phyloP scores from a whole-genome alignment of 1,139 yeast genomes.

The Entelexis sorbosivorans region DNA sequence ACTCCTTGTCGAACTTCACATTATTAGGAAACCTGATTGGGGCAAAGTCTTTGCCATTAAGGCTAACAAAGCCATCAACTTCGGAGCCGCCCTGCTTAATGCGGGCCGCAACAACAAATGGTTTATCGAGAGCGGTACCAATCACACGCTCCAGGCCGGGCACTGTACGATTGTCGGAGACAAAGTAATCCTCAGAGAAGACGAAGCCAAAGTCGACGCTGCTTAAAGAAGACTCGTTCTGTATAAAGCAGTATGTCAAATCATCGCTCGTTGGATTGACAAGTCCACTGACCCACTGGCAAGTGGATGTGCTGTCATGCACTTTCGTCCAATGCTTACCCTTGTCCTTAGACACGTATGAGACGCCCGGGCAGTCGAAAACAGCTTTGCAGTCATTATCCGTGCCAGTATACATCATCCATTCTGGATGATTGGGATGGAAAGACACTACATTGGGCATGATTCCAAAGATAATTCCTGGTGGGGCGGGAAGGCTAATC shows the following conservation, averaged over 20 bases:
- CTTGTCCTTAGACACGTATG: constrained; percentile 48
- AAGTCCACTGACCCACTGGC: constrained; percentile 54
- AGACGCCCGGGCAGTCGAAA: constrained; percentile 43
- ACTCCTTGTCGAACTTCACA: constrained; percentile 49
- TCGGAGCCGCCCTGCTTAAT: constrained; percentile 31
- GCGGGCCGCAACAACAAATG: constrained; percentile 58
- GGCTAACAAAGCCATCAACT: constrained; percentile 42
- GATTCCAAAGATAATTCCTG: constrained; percentile 28
- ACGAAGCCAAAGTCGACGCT: constrained; percentile 33
- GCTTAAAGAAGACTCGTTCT: constrained; percentile 20
- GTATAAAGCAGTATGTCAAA: constrained; percentile 44
- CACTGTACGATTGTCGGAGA: constrained; percentile 28
- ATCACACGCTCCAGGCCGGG: constrained; percentile 39
- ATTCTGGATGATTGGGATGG: constrained; percentile 44
- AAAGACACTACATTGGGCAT: constrained; percentile 38
- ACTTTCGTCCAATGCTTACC: constrained; percentile 46
- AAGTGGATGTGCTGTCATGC: constrained; percentile 41
- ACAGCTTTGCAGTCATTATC: constrained; percentile 39
- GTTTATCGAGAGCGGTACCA: constrained; percentile 57
- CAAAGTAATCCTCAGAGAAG: constrained; percentile 47
- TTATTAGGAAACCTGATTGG: constrained; percentile 70
- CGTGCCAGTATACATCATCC: constrained; percentile 38
- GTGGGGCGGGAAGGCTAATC: constrained; percentile 42
- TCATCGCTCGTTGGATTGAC: constrained; percentile 34
- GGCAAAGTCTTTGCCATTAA: constrained; percentile 73